Base-by-base conservation (phyloP, 768 basidiomycete genomes). In the Collybiopsis luxurians region DNA sequence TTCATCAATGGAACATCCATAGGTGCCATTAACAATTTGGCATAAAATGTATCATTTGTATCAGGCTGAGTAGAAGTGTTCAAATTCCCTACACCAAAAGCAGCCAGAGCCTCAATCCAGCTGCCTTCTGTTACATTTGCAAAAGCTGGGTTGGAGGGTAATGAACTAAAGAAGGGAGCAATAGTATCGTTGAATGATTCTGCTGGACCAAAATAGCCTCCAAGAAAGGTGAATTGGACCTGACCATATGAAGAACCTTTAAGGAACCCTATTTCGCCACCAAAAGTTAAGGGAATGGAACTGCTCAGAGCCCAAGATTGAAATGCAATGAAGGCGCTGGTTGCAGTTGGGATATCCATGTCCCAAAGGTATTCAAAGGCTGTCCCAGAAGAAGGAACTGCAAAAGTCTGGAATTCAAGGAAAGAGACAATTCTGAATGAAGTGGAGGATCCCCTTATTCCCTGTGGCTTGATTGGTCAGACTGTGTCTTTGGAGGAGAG, bases 361-460 rank as follows among this genome's bases (percentile, higher is more conserved):
- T 57, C 45, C 59, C 59, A 59, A 26, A n/a, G 10, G 27, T 53
- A 60, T 12, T 43, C 26, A 23, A 45, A 56, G 26, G 47, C 44
- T 6, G 52, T 47, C 4, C 26, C 51, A 23, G 21, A 26, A n/a
- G 43, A 13, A 36, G 59, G 59, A n/a, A 46, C 58, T 1, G 24
- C 19, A 42, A 45, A 31, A 6, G 61, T 62, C 2, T 43, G 26
- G 46, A 57, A 44, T 48, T 50, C 49, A 36, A 60, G 7, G 2
- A 50, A 57, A n/a, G 58, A 38, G 13, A 53, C 44, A 13, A 62
- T 62, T 3, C 59, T 59, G 26, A 62, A 62, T 6, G 59, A 59
- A 10, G 61, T 13, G 3, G 61, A 49, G 12, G 61, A 53, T 12
- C 61, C 61, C 27, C 59, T 48, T 7, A 62, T 12, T 17, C 21